Percentiles rank a stretch among this genome's conserved stretches.
Conservation (phyloP, 768 basidiomycete species). For the Mycena sanguinolenta region DNA sequence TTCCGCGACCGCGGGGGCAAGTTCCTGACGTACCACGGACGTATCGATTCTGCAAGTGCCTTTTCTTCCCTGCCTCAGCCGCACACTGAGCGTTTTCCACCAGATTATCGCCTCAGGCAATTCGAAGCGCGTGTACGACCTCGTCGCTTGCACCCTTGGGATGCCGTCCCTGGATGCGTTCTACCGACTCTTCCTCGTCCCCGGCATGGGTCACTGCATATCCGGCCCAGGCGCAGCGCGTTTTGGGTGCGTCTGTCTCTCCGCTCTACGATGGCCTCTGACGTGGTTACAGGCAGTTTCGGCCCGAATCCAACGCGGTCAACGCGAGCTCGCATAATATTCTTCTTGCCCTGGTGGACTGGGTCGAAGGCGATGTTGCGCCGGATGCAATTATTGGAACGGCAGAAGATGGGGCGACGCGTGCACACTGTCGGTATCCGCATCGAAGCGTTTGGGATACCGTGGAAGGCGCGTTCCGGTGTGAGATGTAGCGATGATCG, state of each 20-base stretch:
- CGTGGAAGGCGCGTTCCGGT: background rate
- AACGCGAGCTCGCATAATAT: background rate
- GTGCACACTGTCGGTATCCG: background rate
- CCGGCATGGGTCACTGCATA: slow-evolving; percentile 44
- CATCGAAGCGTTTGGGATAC: background rate
- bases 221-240: slow-evolving; percentile 35
- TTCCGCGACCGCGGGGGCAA: slow-evolving; percentile 42
- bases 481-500: background rate
- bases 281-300: background rate
- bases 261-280: too few relatives aligned
- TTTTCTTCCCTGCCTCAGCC: too few relatives aligned
- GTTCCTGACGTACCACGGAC: slow-evolving; percentile 43
- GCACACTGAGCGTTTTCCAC: background rate
- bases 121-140: slow-evolving; percentile 39
- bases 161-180: slow-evolving; percentile 37
- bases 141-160: slow-evolving; percentile 35
- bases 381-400: background rate
- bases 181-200: slow-evolving; percentile 43
- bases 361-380: background rate
- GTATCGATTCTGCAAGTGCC: slow-evolving; percentile 16
- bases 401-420: background rate
- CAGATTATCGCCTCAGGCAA: slow-evolving; percentile 41
- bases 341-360: background rate
- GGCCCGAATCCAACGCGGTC: background rate
- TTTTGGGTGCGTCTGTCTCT: slow-evolving; percentile 22